Conservation (phyloP, 768 basidiomycete genomes). For the Lentinula guzmanii region DNA sequence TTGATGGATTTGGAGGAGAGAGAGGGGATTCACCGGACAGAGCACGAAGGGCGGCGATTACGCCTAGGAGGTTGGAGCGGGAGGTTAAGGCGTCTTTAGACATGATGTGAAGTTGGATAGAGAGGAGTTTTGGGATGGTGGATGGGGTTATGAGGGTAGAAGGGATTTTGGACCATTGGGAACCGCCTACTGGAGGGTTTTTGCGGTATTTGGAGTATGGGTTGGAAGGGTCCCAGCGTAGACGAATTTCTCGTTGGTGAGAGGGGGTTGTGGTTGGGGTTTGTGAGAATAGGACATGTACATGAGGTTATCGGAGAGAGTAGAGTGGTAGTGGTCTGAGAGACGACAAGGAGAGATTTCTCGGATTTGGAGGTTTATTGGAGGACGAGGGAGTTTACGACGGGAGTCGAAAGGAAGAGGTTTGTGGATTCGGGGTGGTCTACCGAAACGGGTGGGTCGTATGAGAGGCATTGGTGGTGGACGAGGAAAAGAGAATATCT, state of each 20-base stretch:
- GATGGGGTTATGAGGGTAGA: constrained; percentile 61
- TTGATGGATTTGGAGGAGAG: constrained; percentile 48
- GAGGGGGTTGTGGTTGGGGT: constrained; percentile 16
- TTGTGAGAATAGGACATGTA: constrained; percentile 90
- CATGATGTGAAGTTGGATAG: constrained; percentile 83
- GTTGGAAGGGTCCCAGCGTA: constrained; percentile 67
- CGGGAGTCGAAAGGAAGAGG: constrained; percentile 39
- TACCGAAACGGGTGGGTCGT: constrained; percentile 37
- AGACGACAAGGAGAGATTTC: constrained; percentile 71
- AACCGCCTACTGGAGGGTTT: constrained; percentile 71
- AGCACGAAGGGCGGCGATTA: constrained; percentile 82
- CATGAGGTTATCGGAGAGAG: constrained; percentile 83
- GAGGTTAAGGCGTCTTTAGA: constrained; percentile 71
- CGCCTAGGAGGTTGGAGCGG: constrained; percentile 70
- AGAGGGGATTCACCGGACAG: constrained; percentile 81
- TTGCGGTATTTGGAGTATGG: constrained; percentile 79
- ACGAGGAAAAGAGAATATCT: too few relatives aligned
- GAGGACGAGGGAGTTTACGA: constrained; percentile 67
- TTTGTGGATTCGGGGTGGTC: constrained; percentile 38
- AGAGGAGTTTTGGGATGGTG: constrained; percentile 72
- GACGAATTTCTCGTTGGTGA: constrained; percentile 46
- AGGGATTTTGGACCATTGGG: constrained; percentile 59
- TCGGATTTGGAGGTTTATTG: constrained; percentile 57
- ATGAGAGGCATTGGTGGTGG: neutral
- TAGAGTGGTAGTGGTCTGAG: constrained; percentile 76